These are phyloP conservation scores for Sphagnum contortum DNA, from an alignment of 225 moss, liverwort and hornwort species.

Conservation along the genomic window DNA sequence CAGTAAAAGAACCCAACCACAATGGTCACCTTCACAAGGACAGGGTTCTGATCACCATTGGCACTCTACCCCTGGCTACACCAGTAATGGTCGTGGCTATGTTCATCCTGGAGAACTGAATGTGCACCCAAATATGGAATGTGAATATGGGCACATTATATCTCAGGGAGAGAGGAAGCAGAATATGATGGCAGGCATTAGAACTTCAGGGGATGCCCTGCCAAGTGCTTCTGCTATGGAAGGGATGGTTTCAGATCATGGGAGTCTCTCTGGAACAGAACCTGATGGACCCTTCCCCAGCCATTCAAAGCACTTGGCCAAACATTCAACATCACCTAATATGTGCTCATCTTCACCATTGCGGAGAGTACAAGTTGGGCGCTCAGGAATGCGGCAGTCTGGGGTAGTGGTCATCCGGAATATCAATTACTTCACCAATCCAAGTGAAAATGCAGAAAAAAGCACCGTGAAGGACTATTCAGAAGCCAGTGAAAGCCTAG, in stretches of 20 bases:
- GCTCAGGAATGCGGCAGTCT: slow-evolving; percentile 1
- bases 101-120: slow-evolving; percentile 20
- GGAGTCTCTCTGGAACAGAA: slow-evolving; percentile 1
- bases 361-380: slow-evolving; percentile 50
- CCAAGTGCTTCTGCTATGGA: no score
- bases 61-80: slow-evolving; percentile 23
- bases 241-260: slow-evolving; percentile 1
- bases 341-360: slow-evolving; percentile 5
- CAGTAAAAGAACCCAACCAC: slow-evolving; percentile 13
- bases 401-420: slow-evolving; percentile 14
- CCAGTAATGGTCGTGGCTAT: no score
- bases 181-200: slow-evolving; percentile 4
- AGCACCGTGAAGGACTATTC: neutral
- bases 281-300: slow-evolving; percentile 4
- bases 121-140: no score
- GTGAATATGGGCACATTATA: no score
- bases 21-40: slow-evolving; percentile 19
- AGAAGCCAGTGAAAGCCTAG: slow-evolving; percentile 3
- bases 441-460: slow-evolving; percentile 2
- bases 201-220: slow-evolving; percentile 1
- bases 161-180: no score
- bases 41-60: slow-evolving; percentile 56
- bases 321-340: slow-evolving; percentile 7
- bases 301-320: slow-evolving; percentile 7
- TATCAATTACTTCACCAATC: slow-evolving; percentile 18